Evolutionary conservation across 768 basidiomycete species (phyloP).

Genomic region (Lactifluus echinatus): DNA sequence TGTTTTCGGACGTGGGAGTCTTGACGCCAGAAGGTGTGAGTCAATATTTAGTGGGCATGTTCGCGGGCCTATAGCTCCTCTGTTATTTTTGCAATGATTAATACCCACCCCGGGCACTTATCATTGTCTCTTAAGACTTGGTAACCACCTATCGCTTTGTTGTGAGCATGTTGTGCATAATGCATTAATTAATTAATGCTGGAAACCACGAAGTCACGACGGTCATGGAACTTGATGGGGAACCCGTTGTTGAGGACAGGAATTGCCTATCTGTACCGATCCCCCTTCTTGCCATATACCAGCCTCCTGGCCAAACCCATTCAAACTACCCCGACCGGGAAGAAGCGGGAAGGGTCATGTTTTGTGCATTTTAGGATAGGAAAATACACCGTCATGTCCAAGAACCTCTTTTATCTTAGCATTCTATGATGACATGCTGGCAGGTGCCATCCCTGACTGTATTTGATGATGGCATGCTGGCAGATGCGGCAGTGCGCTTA

Average conservation of each 20-base stretch:
- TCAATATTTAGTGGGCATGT: conserved; percentile 93
- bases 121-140: background rate
- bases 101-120: background rate
- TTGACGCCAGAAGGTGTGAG: conserved; percentile 89
- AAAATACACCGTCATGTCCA: conserved; percentile 7
- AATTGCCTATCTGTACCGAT: conserved; percentile 11
- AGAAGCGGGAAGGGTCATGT: conserved; percentile 1
- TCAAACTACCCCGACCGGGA: conserved; percentile 20
- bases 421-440: conserved; percentile 15
- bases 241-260: conserved; percentile 4
- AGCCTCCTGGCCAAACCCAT: conserved; percentile 8
- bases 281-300: conserved; percentile 1
- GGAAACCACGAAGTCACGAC: too few relatives aligned
- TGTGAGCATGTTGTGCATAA: too few relatives aligned
- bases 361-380: conserved; percentile 3
- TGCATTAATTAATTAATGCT: too few relatives aligned
- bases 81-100: background rate
- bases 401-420: background rate
- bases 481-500: conserved; percentile 12
- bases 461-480: conserved; percentile 15
- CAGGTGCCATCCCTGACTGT: too few relatives aligned
- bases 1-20: conserved; percentile 91
- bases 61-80: conserved; percentile 49
- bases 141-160: background rate
- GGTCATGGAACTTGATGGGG: background rate